Base-by-base conservation (phyloP, 106 monocot species). In the Dactylorhiza incarnata region DNA sequence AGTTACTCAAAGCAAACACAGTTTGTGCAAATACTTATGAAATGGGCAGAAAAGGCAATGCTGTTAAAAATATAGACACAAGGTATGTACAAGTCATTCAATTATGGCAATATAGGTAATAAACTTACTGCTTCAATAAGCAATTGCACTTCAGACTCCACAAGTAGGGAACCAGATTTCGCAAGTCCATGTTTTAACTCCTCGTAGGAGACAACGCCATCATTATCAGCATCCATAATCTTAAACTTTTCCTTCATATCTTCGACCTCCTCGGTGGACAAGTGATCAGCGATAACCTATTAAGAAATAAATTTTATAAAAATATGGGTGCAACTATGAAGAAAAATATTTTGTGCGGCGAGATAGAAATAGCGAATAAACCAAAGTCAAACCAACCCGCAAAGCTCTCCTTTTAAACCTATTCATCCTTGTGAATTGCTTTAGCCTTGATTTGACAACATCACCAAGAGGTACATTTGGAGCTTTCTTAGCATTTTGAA, bases 401-500 rank as follows among this genome's bases (percentile, higher is more conserved):
- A 97, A 80, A 77, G 94, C 97, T 82, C 86, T 97, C 55, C 97
- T 94, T 84, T 97, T 97, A 77, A 97, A 97, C 71, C 93, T 85
- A 73, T 94, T 97, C 97, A 97, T 97, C 83, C 86, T 85, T 67
- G 94, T 94, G 75, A 97, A 97, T 71, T 97, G 97, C 74, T 97
- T 97, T 55, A 97, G 91, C 72, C 97, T 87, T 76, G 94, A 94
- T 79, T 97, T 94, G 51, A 97, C 97, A 73, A 91, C 91, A 87
- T 94, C 97, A 72, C 97, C 97, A 82, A 97, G 93, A 77, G 94
- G 94, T 75, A 94, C 87, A 86, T 94, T 91, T 44, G 97, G 87
- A 77, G 97, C 97, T 76, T 94, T 97, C 79, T 94, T 97, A 37
- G 94, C 93, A 94, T 97, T 97, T 83, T 91, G 94, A 73, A 97